Base-by-base conservation (phyloP, 805 yeast species). In the Priceomyces castillae region DNA sequence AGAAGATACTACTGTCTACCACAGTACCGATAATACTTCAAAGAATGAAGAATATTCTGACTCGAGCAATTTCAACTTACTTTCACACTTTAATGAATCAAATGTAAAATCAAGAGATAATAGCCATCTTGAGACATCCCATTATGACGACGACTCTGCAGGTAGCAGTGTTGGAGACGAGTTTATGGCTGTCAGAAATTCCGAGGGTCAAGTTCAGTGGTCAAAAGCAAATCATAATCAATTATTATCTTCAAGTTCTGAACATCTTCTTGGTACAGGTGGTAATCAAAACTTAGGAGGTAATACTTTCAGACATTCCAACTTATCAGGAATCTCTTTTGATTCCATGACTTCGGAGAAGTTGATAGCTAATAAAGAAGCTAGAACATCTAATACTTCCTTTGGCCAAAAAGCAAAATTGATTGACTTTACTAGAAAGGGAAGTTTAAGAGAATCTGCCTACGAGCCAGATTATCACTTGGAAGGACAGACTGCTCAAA, bases 371-470 rank as follows among this genome's bases (percentile, higher is more conserved):
- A 41, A 48, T 19, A 42, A 42, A 18, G 41, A 42, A 30, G 41
- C 47, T 12, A 46, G 51, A 36, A 49, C 60, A 7, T 19, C 26
- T 3, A 49, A 36, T 34, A 28, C 54, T 9, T 51, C 59, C 1
- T 42, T 52, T 23, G 57, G 57, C 11, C 37, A 53, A 30, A 61
- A 61, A 36, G 76, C 76, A 10, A 74, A 75, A 53, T 58, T 74
- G 42, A 77, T 75, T 33, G 73, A 74, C 38, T 74, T 75, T 46
- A 72, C 76, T 3, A 59, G 77, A 49, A 67, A 67, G 49, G 71
- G 71, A 7, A 65, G 74, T 46, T 58, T 71, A 46, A 57, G 67
- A 44, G 71, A 71, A 41, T 62, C 70, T n/a, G 62, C 73, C 1
- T 62, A 66, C 37, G 65, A 61, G 34, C 64, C 62, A 15, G 52